Base-by-base conservation (phyloP, 1,284 basidiomycete species). In the Mrakiaceae sp. region DNA sequence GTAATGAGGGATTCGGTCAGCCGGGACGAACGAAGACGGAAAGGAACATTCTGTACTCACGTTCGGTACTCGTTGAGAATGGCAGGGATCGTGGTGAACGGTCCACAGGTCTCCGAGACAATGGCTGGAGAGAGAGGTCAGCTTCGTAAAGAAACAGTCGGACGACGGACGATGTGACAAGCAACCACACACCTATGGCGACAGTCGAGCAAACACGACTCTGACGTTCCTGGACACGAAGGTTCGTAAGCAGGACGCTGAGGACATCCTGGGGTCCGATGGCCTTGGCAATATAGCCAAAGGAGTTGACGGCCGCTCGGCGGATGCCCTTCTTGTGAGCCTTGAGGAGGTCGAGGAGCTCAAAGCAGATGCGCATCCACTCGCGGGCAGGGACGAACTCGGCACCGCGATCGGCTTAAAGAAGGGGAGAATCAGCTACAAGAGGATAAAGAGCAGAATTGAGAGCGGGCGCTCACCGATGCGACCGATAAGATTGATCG, bases 291-390 rank as follows among this genome's bases (percentile, higher is more conserved):
- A 99, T 98, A 72, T 98, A 99, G 72, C 96, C 96, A 70, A 99
- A 98, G 3, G 94, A 97, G 80, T 98, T 98, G 78, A 98, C 95
- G 14, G 95, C 94, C 0, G 96, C 96, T 76, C 95, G 90, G 64
- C 96, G 88, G 72, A 98, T 98, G 49, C 90, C 94, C 79, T 97
- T 97, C 81, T 98, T 98, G 80, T 99, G 96, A 7, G 96, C 96
- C 76, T 98, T 98, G 72, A 99, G 82, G 53, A 99, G 81, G 73
- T 98, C 96, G 59, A 99, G 83, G 51, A 99, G 80, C 76, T 99
- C 96, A 77, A 98, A 98, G 75, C 96, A 98, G 76, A 99, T 99
- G 73, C 96, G 87, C 96, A 99, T 98, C 95, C 95, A 98, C 78
- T 98, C 96, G 73, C 95, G 85, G 39, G 96, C 95, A 43, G 93